Base-by-base conservation (phyloP, 169 alveolate species). In the Babesia sp. region DNA sequence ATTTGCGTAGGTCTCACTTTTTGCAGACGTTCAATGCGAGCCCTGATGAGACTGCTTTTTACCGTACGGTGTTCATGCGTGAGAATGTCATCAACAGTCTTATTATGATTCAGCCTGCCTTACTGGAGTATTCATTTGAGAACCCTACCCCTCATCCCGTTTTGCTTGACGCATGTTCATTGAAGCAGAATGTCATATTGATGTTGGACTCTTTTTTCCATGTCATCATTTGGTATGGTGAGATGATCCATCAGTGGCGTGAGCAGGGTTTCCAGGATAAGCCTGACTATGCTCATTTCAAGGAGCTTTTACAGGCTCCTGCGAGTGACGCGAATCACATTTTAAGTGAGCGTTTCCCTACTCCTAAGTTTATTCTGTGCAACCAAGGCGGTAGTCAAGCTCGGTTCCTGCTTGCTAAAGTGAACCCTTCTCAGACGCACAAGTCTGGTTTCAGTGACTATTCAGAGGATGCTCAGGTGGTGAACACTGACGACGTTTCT, bases 51-150 rank as follows among this genome's bases (percentile, higher is more conserved):
- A 92, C 96, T 1, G 96, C 97, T 2, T 96, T 89, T 86, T 96
- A 93, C 89, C 89, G 98, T 60, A 91, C 98, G n/a, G 89, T 98
- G 36, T 82, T 98, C 33, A 87, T 95, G 66, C 91, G 99, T 58
- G 99, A 98, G 86, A 97, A 95, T 84, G 99, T 96, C 20, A 94
- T 94, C 92, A 98, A 98, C 91, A 94, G 99, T 9, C 89, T 97
- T 55, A 97, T 97, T 24, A 98, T 98, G 99, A 98, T 98, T 24
- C 98, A 98, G 91, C 99, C 99, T 14, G 99, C 99, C 7, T 87
- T 97, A 53, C 86, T 97, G 63, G 95, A 93, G 71, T 97, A 97
- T 81, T 91, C 98, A 0, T 85, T 94, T 59, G 98, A 96, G 60
- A 90, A 93, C 39, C 96, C 93, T 24, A 87, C 95, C 48, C 96